Conservation (phyloP, 306 rosid genomes). For the Cucurbita argyrosperma region DNA sequence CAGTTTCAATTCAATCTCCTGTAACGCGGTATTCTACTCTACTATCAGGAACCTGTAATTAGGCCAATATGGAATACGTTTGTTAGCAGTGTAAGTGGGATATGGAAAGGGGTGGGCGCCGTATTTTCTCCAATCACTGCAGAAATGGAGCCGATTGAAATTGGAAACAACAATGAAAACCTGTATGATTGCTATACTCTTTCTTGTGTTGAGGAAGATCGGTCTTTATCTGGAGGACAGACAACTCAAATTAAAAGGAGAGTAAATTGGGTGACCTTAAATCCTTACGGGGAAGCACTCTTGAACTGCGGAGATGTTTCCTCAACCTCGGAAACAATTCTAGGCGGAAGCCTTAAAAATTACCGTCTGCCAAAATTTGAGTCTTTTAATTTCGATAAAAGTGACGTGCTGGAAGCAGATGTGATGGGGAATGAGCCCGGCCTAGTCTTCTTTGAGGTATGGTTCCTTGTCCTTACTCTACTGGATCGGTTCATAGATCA, state of each 20-base stretch:
- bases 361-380: constrained; percentile 49
- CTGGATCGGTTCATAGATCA: neutral
- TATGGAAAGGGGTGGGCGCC: constrained; percentile 95
- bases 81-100: constrained; percentile 83
- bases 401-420: constrained; percentile 91
- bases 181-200: constrained; percentile 84
- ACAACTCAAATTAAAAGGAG: constrained; percentile 49
- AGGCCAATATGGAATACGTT: constrained; percentile 84
- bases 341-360: constrained; percentile 4
- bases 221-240: constrained; percentile 26
- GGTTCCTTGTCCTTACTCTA: neutral
- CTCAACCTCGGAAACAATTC: constrained; percentile 4
- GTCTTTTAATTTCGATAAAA: constrained; percentile 47
- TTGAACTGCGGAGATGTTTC: constrained; percentile 15
- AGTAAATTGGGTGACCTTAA: constrained; percentile 85
- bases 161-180: constrained; percentile 44
- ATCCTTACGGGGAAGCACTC: constrained; percentile 60
- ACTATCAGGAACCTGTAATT: constrained; percentile 87
- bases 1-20: neutral
- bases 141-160: constrained; percentile 86
- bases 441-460: constrained; percentile 86
- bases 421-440: constrained; percentile 75
- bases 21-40: neutral
- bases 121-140: constrained; percentile 88
- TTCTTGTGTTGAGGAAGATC: constrained; percentile 46